Evolutionary conservation across 495 filamentous ascomycete genomes (phyloP).

Genomic region (Lophiotrema nucula): DNA sequence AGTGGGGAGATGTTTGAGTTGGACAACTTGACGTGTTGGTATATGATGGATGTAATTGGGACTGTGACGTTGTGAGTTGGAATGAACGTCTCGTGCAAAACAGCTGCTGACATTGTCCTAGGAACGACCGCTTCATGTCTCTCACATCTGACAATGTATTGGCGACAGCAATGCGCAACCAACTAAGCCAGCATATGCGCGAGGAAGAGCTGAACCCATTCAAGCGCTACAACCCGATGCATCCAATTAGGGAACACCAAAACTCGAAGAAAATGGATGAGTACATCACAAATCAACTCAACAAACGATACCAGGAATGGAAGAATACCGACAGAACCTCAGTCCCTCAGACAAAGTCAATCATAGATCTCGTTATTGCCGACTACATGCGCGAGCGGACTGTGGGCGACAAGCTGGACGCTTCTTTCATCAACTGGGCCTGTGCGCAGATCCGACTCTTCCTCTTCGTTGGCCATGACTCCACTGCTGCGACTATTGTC

Average conservation of each 20-base stretch:
- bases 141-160: too few species aligned
- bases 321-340: background rate
- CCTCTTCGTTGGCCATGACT: constrained; percentile 52
- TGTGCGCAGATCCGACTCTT: constrained; percentile 30
- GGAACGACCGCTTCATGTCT: too few species aligned
- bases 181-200: background rate
- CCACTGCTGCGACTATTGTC: constrained; percentile 43
- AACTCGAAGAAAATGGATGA: background rate
- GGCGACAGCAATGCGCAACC: background rate
- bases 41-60: too few species aligned
- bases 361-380: constrained; percentile 3
- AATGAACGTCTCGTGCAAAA: too few species aligned
- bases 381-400: background rate
- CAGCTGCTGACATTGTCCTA: too few species aligned
- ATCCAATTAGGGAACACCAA: background rate
- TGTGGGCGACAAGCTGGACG: background rate
- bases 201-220: background rate
- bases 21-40: background rate
- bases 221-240: constrained; percentile 3
- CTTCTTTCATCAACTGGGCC: constrained; percentile 1
- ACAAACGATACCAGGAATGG: background rate
- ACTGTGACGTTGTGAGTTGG: too few species aligned
- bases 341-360: too few species aligned
- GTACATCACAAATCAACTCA: background rate
- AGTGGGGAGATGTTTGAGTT: background rate